Base-by-base conservation (phyloP, 2,329 filamentous ascomycete species). In the Phyllosticta capitalensis region DNA sequence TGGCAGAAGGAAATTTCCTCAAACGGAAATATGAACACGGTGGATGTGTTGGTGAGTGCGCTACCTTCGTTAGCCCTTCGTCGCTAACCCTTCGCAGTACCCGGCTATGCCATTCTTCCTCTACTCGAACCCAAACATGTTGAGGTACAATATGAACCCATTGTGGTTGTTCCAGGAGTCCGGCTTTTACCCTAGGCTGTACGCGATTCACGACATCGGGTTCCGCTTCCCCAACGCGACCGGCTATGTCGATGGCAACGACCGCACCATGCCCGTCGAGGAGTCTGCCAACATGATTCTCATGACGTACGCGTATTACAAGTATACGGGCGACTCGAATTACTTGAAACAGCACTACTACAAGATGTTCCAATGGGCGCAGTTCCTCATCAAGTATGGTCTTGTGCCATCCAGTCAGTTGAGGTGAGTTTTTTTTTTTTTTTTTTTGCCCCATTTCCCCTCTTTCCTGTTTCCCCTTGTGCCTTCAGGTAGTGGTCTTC, bases 21-120 rank as follows among this genome's bases (percentile, higher is more conserved):
- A 26, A 68, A 59, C 28, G 67, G 61, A 2, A 69, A 74, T 5
- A 78, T 75, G 19, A 59, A 58, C 17, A 63, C 59, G n/a, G 79
- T 63, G 19, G 61, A 63, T 30, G 61, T 63, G 50, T 24, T 62
- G 26, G 61, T 61, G 54, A 54, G 52, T 22, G 49, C 6, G 9
- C 2, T 5, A 17, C 10, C 4, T 1, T 19, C 1, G 14, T 9
- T 26, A 21, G n/a, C 22, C n/a, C 14, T 17, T 21, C 7, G 2
- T 5, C 21, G 30, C 38, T 54, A 24, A 61, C 49, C 9, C 14
- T 7, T 5, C 9, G 14, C 12, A 60, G 58, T 62, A 58, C 17
- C 61, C 58, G 6, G 55, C 55, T 2, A 63, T 63, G 59, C 61
- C 59, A 3, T 63, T 63, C 20, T 61, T 61, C 54, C 56, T 63